These are phyloP conservation scores for Terfezia boudieri DNA, from an alignment of 495 filamentous ascomycete species.

Conservation along the genomic window DNA sequence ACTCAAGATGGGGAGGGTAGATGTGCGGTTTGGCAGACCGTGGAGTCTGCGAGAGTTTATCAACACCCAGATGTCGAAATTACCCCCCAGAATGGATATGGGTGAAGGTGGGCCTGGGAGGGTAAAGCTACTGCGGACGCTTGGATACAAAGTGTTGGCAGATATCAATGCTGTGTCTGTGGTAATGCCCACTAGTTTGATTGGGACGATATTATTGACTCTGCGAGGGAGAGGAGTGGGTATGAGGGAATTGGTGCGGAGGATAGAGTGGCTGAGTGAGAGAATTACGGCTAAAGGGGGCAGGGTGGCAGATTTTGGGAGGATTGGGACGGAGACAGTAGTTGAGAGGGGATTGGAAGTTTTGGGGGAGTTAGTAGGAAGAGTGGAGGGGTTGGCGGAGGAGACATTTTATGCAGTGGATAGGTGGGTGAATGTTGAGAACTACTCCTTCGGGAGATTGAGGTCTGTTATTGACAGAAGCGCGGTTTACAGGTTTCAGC, in stretches of 20 bases:
- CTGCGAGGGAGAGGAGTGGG: constrained; percentile 83
- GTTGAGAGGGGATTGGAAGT: constrained; percentile 80
- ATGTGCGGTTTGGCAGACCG: constrained; percentile 86
- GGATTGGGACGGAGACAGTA: constrained; percentile 51
- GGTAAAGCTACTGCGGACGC: constrained; percentile 47
- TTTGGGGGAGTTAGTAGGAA: constrained; percentile 65
- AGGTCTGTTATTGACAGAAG: too few species aligned
- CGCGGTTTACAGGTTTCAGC: constrained; percentile 39
- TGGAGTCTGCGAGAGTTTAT: constrained; percentile 75
- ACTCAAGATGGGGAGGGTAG: constrained; percentile 70
- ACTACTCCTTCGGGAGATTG: too few species aligned
- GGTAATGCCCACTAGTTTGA: constrained; percentile 89
- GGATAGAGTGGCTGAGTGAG: constrained; percentile 74
- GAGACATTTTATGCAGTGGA: constrained; percentile 85
- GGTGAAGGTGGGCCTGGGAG: constrained; percentile 24
- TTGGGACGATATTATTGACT: constrained; percentile 82
- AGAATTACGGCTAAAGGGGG: constrained; percentile 70
- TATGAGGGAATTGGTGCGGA: constrained; percentile 57
- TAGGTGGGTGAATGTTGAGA: constrained; percentile 19
- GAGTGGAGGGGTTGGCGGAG: constrained; percentile 53
- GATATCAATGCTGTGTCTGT: constrained; percentile 93
- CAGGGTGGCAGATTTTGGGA: constrained; percentile 78
- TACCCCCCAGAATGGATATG: neutral
- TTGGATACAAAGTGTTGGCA: constrained; percentile 76
- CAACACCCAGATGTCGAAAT: constrained; percentile 37